These are phyloP conservation scores for Xylariomycetidae sp. DNA, from an alignment of 2,329 filamentous ascomycete species.

Conservation along the genomic window DNA sequence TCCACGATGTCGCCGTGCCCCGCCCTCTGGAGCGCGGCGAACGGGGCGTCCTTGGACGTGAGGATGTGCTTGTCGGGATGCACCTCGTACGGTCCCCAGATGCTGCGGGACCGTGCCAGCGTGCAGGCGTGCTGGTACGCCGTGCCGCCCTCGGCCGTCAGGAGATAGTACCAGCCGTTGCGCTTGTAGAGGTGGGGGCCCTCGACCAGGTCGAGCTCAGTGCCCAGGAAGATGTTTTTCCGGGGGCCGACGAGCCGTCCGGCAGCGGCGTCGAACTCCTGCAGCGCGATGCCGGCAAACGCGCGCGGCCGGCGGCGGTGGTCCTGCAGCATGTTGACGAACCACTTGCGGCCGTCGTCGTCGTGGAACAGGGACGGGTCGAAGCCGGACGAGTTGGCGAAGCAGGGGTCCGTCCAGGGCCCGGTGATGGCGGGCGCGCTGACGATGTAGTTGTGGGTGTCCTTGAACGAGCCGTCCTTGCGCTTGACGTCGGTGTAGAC, in stretches of 20 bases:
- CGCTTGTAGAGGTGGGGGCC: slow-evolving; percentile 56
- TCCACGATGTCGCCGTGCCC: slow-evolving; percentile 53
- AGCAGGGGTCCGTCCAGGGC: slow-evolving; percentile 58
- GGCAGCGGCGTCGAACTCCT: slow-evolving; percentile 48
- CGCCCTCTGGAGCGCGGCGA: slow-evolving; percentile 45
- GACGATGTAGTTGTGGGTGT: slow-evolving; percentile 61
- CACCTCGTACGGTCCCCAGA: slow-evolving; percentile 59
- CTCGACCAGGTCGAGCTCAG: slow-evolving; percentile 49
- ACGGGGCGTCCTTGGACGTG: slow-evolving; percentile 45
- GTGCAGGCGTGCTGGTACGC: slow-evolving; percentile 59
- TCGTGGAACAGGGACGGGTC: slow-evolving; percentile 59
- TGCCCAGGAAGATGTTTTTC: slow-evolving; percentile 52
- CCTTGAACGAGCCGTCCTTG: slow-evolving; percentile 62
- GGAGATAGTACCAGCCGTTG: slow-evolving; percentile 54
- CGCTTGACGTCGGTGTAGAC: slow-evolving; percentile 64
- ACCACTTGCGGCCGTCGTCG: slow-evolving; percentile 51
- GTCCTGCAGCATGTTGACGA: slow-evolving; percentile 54
- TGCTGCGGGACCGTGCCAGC: slow-evolving; percentile 44
- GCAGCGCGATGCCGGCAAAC: slow-evolving; percentile 54
- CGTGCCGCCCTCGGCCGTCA: slow-evolving; percentile 57
- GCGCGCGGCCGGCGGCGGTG: slow-evolving; percentile 42
- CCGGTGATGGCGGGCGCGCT: slow-evolving; percentile 48
- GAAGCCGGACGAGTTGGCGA: slow-evolving; percentile 58
- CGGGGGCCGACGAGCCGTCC: slow-evolving; percentile 50
- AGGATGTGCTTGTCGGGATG: slow-evolving; percentile 56